Percentiles rank a stretch among this genome's conserved stretches.
These are phyloP conservation scores for Beta corolliflora DNA, from an alignment of 179 eudicot genomes.

Conservation along the genomic window DNA sequence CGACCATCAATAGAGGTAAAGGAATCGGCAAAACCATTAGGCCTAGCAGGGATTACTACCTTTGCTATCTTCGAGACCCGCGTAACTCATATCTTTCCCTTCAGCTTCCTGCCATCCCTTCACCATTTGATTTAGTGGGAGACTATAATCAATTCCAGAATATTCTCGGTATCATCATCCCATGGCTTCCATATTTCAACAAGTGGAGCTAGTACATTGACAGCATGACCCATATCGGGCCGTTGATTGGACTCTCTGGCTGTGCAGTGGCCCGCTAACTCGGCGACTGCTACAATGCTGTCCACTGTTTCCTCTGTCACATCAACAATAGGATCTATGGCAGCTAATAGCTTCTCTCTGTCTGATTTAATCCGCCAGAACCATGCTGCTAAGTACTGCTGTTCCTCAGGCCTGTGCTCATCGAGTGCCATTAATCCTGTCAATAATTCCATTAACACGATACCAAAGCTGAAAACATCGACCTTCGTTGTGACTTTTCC, in stretches of 20 bases:
- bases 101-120: conserved; percentile 96
- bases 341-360: conserved; percentile 62
- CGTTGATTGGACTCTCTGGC: conserved; percentile 86
- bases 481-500: conserved; percentile 90
- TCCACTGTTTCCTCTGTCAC: conserved; percentile 58
- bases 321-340: conserved; percentile 70
- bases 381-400: conserved; percentile 85
- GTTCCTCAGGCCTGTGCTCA: conserved; percentile 77
- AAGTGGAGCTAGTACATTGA: conserved; percentile 70
- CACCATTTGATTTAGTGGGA: conserved; percentile 89
- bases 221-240: conserved; percentile 97
- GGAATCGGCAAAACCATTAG: conserved; percentile 89
- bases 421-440: conserved; percentile 92
- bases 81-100: conserved; percentile 60
- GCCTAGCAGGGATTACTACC: conserved; percentile 92
- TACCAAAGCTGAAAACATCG: conserved; percentile 90
- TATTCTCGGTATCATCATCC: conserved; percentile 71
- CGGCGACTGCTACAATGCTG: conserved; percentile 63
- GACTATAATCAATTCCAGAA: conserved; percentile 85
- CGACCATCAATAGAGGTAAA: conserved; percentile 92
- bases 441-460: conserved; percentile 86
- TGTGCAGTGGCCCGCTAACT: conserved; percentile 93
- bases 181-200: conserved; percentile 94
- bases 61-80: conserved; percentile 76
- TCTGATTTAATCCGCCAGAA: conserved; percentile 76